Conservation (phyloP, 441 rosid species). For the Hura crepitans region DNA sequence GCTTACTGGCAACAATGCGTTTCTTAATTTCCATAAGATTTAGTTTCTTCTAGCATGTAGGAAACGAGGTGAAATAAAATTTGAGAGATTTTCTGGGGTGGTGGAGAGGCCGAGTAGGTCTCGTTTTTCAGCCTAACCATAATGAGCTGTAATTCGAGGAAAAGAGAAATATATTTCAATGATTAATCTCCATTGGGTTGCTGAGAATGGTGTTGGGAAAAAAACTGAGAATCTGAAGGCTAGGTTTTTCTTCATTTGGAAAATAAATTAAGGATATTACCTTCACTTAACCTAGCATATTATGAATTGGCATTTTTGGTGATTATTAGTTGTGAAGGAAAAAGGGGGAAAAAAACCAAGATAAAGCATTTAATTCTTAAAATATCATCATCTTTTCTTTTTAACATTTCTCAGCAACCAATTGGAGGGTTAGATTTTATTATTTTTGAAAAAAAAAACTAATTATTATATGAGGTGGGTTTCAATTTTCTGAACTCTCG, state of each 20-base stretch:
- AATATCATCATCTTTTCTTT: constrained; percentile 17
- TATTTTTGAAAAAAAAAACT: constrained; percentile 12
- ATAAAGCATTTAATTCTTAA: background rate
- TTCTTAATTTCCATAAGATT: background rate
- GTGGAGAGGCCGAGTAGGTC: background rate
- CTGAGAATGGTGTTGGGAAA: background rate
- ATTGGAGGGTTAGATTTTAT: constrained; percentile 21
- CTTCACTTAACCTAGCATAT: background rate
- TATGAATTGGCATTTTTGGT: background rate
- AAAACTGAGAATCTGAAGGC: background rate
- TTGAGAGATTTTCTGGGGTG: background rate
- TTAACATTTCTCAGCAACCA: constrained; percentile 24
- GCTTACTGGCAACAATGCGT: background rate
- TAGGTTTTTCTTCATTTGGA: background rate
- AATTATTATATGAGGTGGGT: constrained; percentile 16
- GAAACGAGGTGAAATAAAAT: background rate
- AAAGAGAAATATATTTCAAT: background rate
- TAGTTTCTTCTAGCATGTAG: background rate
- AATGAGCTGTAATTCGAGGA: background rate
- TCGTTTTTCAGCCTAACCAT: background rate
- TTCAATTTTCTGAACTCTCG: constrained; percentile 12
- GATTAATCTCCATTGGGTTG: constrained; percentile 6
- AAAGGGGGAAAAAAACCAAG: background rate
- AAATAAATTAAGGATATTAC: background rate
- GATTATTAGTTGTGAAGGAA: background rate